phyloP scores from a whole-genome alignment of 2,329 filamentous ascomycete species.

The Coniochaeta hoffmannii region DNA sequence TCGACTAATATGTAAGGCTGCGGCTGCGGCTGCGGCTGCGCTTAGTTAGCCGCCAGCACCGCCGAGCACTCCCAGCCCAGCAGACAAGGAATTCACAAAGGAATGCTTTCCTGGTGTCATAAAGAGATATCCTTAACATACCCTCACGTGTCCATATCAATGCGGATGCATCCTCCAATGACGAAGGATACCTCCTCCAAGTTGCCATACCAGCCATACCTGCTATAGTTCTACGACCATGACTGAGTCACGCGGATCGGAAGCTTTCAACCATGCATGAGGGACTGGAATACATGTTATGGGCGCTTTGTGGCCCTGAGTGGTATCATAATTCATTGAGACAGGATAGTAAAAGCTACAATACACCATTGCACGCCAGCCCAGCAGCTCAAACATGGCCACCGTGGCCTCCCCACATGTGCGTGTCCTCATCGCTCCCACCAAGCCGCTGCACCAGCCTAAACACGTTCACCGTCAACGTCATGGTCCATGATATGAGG shows the following conservation, averaged over 20 bases:
- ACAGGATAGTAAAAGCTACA: background rate
- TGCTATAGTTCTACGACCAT: too few relatives aligned
- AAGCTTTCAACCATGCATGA: too few relatives aligned
- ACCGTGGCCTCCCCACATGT: slow-evolving; percentile 10
- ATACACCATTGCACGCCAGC: background rate
- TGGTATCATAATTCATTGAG: background rate
- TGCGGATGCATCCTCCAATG: too few relatives aligned
- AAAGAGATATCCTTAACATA: too few relatives aligned
- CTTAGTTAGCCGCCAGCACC: background rate
- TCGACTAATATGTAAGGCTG: background rate
- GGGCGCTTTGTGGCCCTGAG: background rate
- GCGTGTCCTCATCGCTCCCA: slow-evolving; percentile 40
- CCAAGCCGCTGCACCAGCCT: slow-evolving; percentile 57
- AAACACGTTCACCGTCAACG: slow-evolving; percentile 80
- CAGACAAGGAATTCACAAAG: too few relatives aligned
- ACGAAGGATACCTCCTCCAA: too few relatives aligned
- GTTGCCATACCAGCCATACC: too few relatives aligned
- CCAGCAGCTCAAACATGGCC: background rate
- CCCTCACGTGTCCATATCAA: too few relatives aligned
- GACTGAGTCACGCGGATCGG: background rate
- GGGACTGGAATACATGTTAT: too few relatives aligned
- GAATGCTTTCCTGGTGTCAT: too few relatives aligned
- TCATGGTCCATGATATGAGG: slow-evolving; percentile 82
- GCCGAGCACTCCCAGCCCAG: too few relatives aligned
- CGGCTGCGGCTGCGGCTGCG: background rate